Base-by-base conservation (phyloP, 176 grass and related monocot genomes). In the Bolboschoenus planiculmis region DNA sequence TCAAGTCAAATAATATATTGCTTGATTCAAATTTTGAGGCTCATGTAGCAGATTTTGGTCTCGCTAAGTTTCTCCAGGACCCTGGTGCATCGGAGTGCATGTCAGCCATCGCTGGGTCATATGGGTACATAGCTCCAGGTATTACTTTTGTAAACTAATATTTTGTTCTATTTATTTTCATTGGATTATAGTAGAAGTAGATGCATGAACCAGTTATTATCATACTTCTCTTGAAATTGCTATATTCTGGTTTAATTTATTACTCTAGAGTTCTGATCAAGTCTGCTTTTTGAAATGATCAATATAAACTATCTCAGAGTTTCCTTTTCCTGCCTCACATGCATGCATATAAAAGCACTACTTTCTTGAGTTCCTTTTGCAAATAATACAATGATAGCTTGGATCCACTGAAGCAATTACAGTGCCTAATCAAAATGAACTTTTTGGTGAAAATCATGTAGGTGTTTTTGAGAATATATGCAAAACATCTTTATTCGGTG, bases 41-140 rank as follows among this genome's bases (percentile, higher is more conserved):
- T 2, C 92, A 98, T 85, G 92, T 98, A 50, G 95, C 92, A 20
- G 95, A 98, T 81, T 98, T 98, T 16, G 95, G 95, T 56, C 92
- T 98, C 10, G 95, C 95, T 34, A 98, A 98, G 88, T 94, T 93
- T 83, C 73, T 98, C 16, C 76, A 82, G n/a, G 59, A 85, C 43
- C 75, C 68, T 7, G 90, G 57, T 10, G 34, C 85, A 3, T 98
- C 96, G 5, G 92, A 93, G 84, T 99, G 90, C 90, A 93, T 95
- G 87, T 95, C 92, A 0, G 85, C 96, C 75, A 90, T 99, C 50
- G 96, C 92, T 0, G 96, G 92, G 2, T 99, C 92, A 7, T 95
- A 95, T 73, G 96, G 96, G 78, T 99, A 99, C 89, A 99, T 99
- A 50, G 96, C 96, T 0, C 96, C 96, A 90, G 94, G 94, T 97